Base-by-base conservation (phyloP, 108 stramenopile species). In the Cyclotella sp. region DNA sequence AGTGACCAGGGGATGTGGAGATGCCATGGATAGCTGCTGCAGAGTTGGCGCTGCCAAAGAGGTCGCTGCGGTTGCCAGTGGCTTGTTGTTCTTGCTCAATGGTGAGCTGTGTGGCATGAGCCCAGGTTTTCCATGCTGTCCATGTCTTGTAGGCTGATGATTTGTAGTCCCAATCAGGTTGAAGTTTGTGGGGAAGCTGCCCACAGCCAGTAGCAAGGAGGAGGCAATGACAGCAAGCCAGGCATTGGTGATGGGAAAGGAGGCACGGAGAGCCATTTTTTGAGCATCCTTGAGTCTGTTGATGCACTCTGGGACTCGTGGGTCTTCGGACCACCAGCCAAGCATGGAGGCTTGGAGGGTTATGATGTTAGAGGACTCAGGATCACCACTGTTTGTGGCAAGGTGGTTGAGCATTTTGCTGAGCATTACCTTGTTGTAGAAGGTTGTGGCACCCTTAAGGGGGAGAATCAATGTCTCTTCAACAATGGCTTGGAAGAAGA, bases 241-340 rank as follows among this genome's bases (percentile, higher is more conserved):
- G 29, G 34, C 69, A 29, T 70, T 55, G 53, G 53, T 39, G 47
- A 70, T 55, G 13, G 69, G 69, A 10, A 70, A 34, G 34, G 30
- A 54, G 68, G 68, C 68, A 0, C 68, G 68, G 6, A 16, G 22
- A 0, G 46, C 24, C 26, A n/a, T 69, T 69, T 18, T 26, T 44
- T 69, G 68, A 0, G 27, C 68, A 14, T 52, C 51, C 16, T 69
- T 52, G 51, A 69, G 68, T n/a, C 10, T 29, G 68, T 69, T 69
- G 68, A 69, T 69, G 68, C 21, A 53, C 52, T 53, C 52, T 14
- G 52, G 52, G 52, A 53, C 52, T n/a, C n/a, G n/a, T n/a, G n/a
- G n/a, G n/a, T n/a, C n/a, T n/a, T n/a, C n/a, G n/a, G n/a, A n/a
- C n/a, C n/a, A n/a, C n/a, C n/a, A n/a, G n/a, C n/a, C n/a, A n/a